A percentile compares a stretch with the other conserved stretches of the same genome.
phyloP scores from a whole-genome alignment of 2,329 filamentous ascomycete genomes.

The Microcyclosporella mali region DNA sequence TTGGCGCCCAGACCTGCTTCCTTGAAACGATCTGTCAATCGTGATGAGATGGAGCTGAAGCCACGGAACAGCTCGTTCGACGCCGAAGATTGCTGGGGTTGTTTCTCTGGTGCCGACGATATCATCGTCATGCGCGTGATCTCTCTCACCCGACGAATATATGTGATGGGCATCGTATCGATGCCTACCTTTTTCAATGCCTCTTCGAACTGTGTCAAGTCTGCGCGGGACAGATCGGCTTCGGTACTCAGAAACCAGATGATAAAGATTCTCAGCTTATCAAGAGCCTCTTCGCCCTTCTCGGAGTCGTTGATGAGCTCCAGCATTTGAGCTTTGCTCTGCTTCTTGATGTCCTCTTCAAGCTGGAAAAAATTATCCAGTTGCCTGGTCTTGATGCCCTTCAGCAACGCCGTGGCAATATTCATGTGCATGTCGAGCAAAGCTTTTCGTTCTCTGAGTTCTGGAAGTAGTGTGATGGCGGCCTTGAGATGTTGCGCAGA shows the following conservation, averaged over 20 bases:
- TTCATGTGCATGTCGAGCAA: conserved; percentile 99
- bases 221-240: conserved; percentile 72
- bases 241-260: conserved; percentile 97
- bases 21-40: conserved; percentile 88
- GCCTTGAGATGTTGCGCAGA: conserved; percentile 93
- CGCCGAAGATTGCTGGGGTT: conserved; percentile 50
- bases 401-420: conserved; percentile 71
- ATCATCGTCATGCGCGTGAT: conserved; percentile 98
- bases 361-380: conserved; percentile 94
- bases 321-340: conserved; percentile 80
- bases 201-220: conserved; percentile 82
- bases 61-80: conserved; percentile 83
- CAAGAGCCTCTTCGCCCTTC: conserved; percentile 76
- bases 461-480: conserved; percentile 85
- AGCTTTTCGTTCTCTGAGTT: conserved; percentile 87
- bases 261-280: conserved; percentile 90
- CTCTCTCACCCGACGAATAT: conserved; percentile 83
- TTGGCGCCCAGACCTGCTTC: conserved; percentile 81
- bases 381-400: conserved; percentile 89
- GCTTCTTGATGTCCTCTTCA: conserved; percentile 87
- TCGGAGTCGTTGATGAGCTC: conserved; percentile 74
- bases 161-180: conserved; percentile 71
- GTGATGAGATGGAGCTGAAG: conserved; percentile 84
- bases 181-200: conserved; percentile 69
- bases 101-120: conserved; percentile 67